Conservation (phyloP, 2,329 filamentous ascomycete genomes). For the Stemphylium vesicarium region DNA sequence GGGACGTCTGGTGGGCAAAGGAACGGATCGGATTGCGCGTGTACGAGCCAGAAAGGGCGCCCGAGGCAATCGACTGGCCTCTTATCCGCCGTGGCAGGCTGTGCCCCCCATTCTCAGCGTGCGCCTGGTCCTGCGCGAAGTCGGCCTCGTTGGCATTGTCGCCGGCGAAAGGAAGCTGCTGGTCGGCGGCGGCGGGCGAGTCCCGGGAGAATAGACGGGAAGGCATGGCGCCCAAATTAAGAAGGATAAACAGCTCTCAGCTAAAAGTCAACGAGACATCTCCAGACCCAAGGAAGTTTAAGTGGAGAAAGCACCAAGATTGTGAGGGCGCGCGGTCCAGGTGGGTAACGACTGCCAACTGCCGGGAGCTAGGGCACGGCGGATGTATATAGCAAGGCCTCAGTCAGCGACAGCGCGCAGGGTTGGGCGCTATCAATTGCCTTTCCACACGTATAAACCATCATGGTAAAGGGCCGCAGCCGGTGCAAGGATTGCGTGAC, state of each 20-base stretch:
- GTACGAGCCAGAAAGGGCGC: constrained; percentile 38
- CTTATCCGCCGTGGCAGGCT: constrained; percentile 37
- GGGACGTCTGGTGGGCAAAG: constrained; percentile 71
- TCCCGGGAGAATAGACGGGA: constrained; percentile 29
- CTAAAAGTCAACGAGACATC: constrained; percentile 8
- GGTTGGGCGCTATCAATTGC: background rate
- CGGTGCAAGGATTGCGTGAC: constrained; percentile 13
- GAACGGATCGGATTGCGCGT: constrained; percentile 69
- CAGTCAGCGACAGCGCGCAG: background rate
- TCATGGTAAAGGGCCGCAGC: constrained; percentile 4
- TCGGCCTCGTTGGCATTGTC: constrained; percentile 39
- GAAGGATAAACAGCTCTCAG: constrained; percentile 2
- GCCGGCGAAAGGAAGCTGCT: constrained; percentile 41
- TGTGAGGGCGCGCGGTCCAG: background rate
- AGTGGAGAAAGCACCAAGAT: background rate
- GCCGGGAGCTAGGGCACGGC: constrained; percentile 6
- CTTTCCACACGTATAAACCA: background rate
- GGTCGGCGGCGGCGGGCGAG: constrained; percentile 23
- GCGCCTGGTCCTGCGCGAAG: constrained; percentile 28
- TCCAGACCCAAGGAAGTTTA: background rate
- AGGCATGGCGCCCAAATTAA: constrained; percentile 25
- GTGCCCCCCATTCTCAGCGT: constrained; percentile 31
- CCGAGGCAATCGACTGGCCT: constrained; percentile 31
- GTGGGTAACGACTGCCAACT: constrained; percentile 2
- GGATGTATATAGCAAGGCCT: background rate